phyloP scores from a whole-genome alignment of 2,329 filamentous ascomycete genomes.

The Cyphellophora europaea region DNA sequence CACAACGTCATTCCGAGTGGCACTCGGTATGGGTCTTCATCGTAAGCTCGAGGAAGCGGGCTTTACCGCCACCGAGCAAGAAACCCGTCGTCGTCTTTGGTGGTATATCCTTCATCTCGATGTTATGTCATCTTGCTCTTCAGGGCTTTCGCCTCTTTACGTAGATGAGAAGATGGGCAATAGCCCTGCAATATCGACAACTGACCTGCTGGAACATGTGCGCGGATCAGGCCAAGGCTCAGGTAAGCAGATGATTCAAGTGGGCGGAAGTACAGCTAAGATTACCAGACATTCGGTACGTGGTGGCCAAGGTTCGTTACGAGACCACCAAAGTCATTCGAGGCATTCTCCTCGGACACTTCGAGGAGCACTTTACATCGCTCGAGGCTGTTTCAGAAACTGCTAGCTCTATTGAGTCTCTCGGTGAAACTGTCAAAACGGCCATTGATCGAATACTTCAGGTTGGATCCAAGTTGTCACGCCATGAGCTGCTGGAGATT shows the following conservation, averaged over 20 bases:
- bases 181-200: too few species aligned
- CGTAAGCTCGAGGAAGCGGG: conserved; percentile 8
- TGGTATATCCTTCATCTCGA: conserved; percentile 17
- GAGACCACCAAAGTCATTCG: conserved; percentile 14
- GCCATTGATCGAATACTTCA: too few species aligned
- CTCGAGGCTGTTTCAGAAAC: conserved; percentile 6
- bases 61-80: conserved; percentile 9
- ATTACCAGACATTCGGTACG: conserved; percentile 13
- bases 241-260: too few species aligned
- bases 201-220: too few species aligned
- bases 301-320: conserved; percentile 14
- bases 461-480: too few species aligned
- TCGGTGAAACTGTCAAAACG: too few species aligned
- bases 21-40: conserved; percentile 16
- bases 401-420: too few species aligned
- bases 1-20: conserved; percentile 12
- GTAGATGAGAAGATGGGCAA: conserved; percentile 16
- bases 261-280: too few species aligned
- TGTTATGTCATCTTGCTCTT: conserved; percentile 14
- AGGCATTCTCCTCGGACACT: conserved; percentile 10
- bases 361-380: conserved; percentile 10
- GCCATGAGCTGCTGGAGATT: too few species aligned
- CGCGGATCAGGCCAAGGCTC: too few species aligned
- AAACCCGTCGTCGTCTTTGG: conserved; percentile 15
- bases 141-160: conserved; percentile 14